A percentile compares a stretch with the other conserved stretches of the same genome.
phyloP scores from a whole-genome alignment of 441 rosid species.

The Monsonia emarginata region DNA sequence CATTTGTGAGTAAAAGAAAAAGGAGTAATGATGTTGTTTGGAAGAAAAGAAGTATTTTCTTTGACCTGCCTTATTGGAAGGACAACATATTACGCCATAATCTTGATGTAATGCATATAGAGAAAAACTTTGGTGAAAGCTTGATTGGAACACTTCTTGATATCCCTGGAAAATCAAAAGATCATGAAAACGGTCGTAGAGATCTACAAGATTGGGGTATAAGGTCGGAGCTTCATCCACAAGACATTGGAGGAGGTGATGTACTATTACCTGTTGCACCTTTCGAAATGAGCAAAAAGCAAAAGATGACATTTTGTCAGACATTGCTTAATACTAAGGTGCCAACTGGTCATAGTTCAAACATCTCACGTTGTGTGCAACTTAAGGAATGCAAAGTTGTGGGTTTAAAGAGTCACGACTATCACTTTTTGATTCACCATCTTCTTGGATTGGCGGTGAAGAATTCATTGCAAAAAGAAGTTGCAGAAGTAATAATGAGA shows the following conservation, averaged over 20 bases:
- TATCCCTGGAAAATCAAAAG: slow-evolving; percentile 4
- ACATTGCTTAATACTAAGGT: slow-evolving; percentile 2
- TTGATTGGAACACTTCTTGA: slow-evolving; percentile 2
- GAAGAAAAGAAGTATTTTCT: slow-evolving; percentile 6
- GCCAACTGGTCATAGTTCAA: background rate
- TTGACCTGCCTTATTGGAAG: slow-evolving; percentile 11
- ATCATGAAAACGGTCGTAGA: background rate
- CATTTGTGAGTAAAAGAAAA: background rate
- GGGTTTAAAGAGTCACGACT: slow-evolving; percentile 11
- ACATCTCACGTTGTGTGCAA: background rate
- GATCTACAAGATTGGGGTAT: background rate
- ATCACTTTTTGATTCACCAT: slow-evolving; percentile 6
- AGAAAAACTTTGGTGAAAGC: slow-evolving; percentile 14
- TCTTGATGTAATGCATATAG: slow-evolving; percentile 14
- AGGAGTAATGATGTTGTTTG: background rate
- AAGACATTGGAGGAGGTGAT: background rate
- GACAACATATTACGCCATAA: background rate
- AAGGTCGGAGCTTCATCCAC: background rate
- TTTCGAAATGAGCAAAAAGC: background rate
- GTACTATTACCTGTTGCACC: background rate
- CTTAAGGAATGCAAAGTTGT: background rate
- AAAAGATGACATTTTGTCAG: background rate
- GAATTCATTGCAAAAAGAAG: background rate
- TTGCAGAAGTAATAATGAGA: background rate
- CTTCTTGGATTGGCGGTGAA: background rate